phyloP scores from a whole-genome alignment of 2,329 filamentous ascomycete species.

The Dothideomycetidae sp. region DNA sequence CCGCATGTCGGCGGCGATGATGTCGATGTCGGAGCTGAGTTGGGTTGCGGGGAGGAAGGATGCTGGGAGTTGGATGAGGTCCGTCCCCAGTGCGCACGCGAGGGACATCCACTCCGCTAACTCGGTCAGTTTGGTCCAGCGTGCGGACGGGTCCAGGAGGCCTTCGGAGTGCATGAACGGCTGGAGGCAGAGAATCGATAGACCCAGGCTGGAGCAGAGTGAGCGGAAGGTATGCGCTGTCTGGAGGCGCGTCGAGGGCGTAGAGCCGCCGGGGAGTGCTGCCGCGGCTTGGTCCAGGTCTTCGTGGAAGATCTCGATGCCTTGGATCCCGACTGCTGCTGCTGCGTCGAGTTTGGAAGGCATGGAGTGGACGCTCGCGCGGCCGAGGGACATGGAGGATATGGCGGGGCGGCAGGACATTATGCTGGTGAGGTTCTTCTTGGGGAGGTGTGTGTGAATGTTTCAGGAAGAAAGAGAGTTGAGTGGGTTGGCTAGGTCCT shows the following conservation, averaged over 20 bases:
- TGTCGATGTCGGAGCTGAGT: conserved; percentile 37
- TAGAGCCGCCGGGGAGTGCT: conserved; percentile 30
- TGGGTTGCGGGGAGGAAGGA: conserved; percentile 47
- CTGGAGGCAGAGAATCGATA: conserved; percentile 54
- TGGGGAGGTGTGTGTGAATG: no score
- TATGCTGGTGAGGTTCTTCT: no score
- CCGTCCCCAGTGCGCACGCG: conserved; percentile 48
- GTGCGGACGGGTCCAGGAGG: conserved; percentile 46
- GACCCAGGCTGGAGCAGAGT: conserved; percentile 41
- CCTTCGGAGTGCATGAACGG: conserved; percentile 71
- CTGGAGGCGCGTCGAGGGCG: conserved; percentile 16
- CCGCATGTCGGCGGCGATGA: conserved; percentile 48
- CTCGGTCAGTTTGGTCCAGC: conserved; percentile 44
- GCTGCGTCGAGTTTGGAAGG: conserved; percentile 55
- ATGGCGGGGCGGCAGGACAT: conserved; percentile 50
- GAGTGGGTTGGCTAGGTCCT: no score
- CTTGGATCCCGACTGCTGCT: conserved; percentile 47
- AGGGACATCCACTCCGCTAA: conserved; percentile 57
- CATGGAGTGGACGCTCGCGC: conserved; percentile 55
- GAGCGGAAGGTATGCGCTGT: conserved; percentile 44
- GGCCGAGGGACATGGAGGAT: conserved; percentile 63
- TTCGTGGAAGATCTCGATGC: conserved; percentile 67
- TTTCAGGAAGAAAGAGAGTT: no score
- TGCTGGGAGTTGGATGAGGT: conserved; percentile 61
- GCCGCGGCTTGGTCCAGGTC: conserved; percentile 51